These are phyloP conservation scores for Anthoceros angustus DNA, from an alignment of 225 moss, liverwort and hornwort genomes.

Conservation along the genomic window DNA sequence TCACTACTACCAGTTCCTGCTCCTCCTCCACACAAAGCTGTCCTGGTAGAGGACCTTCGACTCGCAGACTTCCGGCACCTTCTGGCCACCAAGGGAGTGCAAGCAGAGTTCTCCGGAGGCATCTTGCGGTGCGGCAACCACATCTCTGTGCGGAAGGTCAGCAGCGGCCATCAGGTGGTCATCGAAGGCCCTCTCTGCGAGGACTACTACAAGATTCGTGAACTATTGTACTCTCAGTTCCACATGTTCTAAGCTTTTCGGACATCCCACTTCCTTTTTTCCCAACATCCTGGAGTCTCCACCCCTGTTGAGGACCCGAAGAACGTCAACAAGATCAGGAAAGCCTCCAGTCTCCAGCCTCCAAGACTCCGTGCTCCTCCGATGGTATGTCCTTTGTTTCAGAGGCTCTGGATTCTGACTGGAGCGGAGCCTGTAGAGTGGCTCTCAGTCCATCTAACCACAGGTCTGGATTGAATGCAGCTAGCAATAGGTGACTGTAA, in stretches of 20 bases:
- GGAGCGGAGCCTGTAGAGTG: too few relatives aligned
- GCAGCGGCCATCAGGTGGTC: slow-evolving; percentile 62
- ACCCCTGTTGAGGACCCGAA: too few relatives aligned
- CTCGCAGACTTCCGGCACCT: slow-evolving; percentile 97
- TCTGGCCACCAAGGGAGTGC: slow-evolving; percentile 87
- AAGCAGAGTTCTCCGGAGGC: slow-evolving; percentile 95
- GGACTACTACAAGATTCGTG: slow-evolving; percentile 89
- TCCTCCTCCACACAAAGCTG: slow-evolving; percentile 89
- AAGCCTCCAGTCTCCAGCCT: too few relatives aligned
- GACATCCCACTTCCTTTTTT: too few relatives aligned
- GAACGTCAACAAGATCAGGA: too few relatives aligned
- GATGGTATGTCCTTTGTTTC: too few relatives aligned
- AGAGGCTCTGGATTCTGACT: too few relatives aligned
- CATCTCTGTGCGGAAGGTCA: slow-evolving; percentile 81
- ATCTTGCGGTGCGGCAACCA: slow-evolving; percentile 90
- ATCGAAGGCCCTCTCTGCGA: slow-evolving; percentile 91
- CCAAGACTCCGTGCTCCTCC: too few relatives aligned
- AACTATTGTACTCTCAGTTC: slow-evolving; percentile 88
- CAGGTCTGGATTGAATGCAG: too few relatives aligned
- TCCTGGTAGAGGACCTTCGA: slow-evolving; percentile 87
- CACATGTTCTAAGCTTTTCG: slow-evolving; percentile 50
- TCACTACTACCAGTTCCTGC: slow-evolving; percentile 57
- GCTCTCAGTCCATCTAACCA: too few relatives aligned
- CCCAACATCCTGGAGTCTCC: too few relatives aligned
- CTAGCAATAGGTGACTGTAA: too few relatives aligned